A percentile compares a stretch with the other conserved stretches of the same genome.
Conservation (phyloP, 2,329 filamentous ascomycete species). For the Cordyceps militaris region DNA sequence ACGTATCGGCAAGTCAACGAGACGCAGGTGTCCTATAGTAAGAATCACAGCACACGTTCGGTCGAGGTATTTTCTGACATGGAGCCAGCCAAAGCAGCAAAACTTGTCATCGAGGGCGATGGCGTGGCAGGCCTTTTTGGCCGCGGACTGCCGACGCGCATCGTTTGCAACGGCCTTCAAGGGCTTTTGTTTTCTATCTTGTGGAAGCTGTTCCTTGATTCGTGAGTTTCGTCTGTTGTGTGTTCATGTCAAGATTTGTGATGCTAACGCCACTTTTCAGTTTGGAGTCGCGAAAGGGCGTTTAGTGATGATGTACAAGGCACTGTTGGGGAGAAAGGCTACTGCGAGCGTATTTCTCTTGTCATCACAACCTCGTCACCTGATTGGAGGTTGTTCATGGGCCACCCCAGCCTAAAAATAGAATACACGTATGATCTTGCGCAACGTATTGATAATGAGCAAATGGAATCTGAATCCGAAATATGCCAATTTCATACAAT, state of each 20-base stretch:
- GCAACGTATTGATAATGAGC: background rate
- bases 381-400: background rate
- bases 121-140: constrained; percentile 37
- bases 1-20: constrained; percentile 45
- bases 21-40: constrained; percentile 39
- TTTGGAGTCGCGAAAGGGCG: background rate
- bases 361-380: background rate
- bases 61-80: background rate
- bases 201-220: constrained; percentile 41
- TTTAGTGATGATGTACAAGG: background rate
- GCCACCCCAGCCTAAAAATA: background rate
- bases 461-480: no score
- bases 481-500: background rate
- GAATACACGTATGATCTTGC: background rate
- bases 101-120: constrained; percentile 32
- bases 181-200: constrained; percentile 41
- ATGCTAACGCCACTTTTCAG: background rate
- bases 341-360: background rate
- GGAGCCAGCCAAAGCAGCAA: constrained; percentile 34
- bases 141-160: constrained; percentile 39
- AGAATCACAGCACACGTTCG: constrained; percentile 1
- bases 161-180: constrained; percentile 41
- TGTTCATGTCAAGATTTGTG: background rate
- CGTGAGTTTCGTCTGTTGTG: constrained; percentile 32
- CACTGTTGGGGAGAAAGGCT: background rate